phyloP scores from a whole-genome alignment of 768 basidiomycete species.

The Mycena haematopus region DNA sequence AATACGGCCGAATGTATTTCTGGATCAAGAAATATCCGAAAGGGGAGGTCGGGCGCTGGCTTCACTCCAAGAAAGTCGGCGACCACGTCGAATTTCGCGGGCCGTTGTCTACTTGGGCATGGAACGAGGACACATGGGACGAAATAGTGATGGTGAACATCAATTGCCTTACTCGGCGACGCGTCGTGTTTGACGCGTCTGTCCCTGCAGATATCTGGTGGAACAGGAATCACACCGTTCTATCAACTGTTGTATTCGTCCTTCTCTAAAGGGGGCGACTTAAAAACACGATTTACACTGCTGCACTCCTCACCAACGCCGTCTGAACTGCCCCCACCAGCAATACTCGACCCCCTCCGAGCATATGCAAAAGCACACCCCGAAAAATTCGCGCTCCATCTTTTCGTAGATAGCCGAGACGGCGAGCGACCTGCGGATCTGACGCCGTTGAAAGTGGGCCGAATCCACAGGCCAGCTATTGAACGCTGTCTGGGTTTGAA shows the following conservation, averaged over 20 bases:
- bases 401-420: constrained; percentile 68
- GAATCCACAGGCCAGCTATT: constrained; percentile 59
- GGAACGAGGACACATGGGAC: constrained; percentile 66
- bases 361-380: constrained; percentile 57
- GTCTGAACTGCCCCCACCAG: constrained; percentile 72
- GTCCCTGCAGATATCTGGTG: constrained; percentile 80
- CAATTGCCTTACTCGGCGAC: not conserved
- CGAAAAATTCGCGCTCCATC: constrained; percentile 57
- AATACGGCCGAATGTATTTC: constrained; percentile 69
- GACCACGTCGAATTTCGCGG: constrained; percentile 79
- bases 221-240: constrained; percentile 88
- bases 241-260: constrained; percentile 72
- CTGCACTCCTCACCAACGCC: constrained; percentile 72
- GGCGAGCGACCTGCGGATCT: constrained; percentile 29
- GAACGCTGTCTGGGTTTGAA: constrained; percentile 46
- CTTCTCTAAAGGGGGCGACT: constrained; percentile 42
- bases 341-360: constrained; percentile 60
- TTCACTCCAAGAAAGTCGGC: constrained; percentile 71
- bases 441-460: constrained; percentile 49
- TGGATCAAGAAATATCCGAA: constrained; percentile 84
- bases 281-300: constrained; percentile 67
- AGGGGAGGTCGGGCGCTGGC: constrained; percentile 86
- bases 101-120: constrained; percentile 72
- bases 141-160: constrained; percentile 73
- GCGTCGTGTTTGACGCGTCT: not conserved